Base-by-base conservation (phyloP, 805 yeast genomes). In the Nakazawaea anatomiae region DNA sequence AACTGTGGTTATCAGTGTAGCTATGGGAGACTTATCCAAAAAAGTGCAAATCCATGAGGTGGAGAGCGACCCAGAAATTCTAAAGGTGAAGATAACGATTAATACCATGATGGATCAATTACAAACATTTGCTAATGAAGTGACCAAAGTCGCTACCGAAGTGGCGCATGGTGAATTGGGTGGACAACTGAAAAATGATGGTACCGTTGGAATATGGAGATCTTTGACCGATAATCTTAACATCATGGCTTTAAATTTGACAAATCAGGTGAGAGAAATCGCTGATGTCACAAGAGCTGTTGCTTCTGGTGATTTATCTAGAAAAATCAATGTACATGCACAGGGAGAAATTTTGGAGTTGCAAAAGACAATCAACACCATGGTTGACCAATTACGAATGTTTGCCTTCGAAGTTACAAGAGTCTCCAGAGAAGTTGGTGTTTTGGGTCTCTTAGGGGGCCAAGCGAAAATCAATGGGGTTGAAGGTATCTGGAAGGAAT, bases 91-190 rank as follows among this genome's bases (percentile, higher is more conserved):
- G 64, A 80, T 81, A 51, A 85, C 94, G 6, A 87, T 89, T 61
- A 89, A 89, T 66, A 80, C 87, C 27, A 89, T 89, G 96, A 86
- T 88, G 88, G 89, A 85, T 60, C 95, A 87, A 66, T 73, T 87
- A 54, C 91, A 85, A 63, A 79, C 87, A 10, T 87, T 87, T 65
- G 89, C 94, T 32, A 76, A 77, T 49, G 94, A 87, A 64, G 94
- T 88, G 41, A 85, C 90, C 38, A 82, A 88, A 53, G 87, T 89
- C 29, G 94, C 96, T 39, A 87, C 91, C 14, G 95, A 89, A 58
- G 96, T 89, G 25, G 92, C 96, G 32, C 87, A 87, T 59, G 96
- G 96, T 58, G 87, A 87, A 55, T 74, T 89, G 40, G 96, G 96
- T 57, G 96, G 96, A 39, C 94, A 87, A 62, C 95, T 92, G 40